Evolutionary conservation across 306 rosid genomes (phyloP), one percentile per base, ranked within the genome.

Genomic region (Pyrus bretschneideri): DNA sequence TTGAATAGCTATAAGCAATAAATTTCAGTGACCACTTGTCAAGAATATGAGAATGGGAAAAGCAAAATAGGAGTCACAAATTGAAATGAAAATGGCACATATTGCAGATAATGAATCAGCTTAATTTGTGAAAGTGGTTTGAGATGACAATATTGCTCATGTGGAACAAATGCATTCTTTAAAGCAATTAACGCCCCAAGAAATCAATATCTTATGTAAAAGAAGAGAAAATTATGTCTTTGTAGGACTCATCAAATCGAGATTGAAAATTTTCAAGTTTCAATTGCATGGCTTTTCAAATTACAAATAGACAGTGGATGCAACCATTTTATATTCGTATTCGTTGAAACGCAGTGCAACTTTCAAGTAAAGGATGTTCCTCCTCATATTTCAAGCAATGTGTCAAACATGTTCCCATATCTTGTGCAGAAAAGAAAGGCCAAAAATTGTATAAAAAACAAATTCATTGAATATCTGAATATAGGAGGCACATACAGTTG

Each of bases 401-500:
- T 4, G 11, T 31, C 22, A 21, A 57, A 19, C 40, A 18, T 8
- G 30, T 22, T 12, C 27, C 27, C 6, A 44, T 13, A 51, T 67
- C 54, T 45, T 25, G 22, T 57, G 25, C 18, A 11, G 18, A 12
- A 60, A 60, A 11, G 33, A 25, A 60, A 12, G 2, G 65, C 65
- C 65, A 25, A 23, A 17, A 60, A 60, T 4, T 40, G 27, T 1
- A 35, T 17, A 14, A 14, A 11, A 60, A 60, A 60, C 29, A 73
- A 63, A 27, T n/a, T 25, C 71, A 57, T 45, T 62, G 17, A 63
- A 31, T 31, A 31, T 4, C 6, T 4, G 17, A 55, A 9, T 23
- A 29, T 3, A 12, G 2, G n/a, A 72, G 31, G 3, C 23, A n/a
- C 87, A 44, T 71, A 89, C 94, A 89, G 74, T 91, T 94, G 80